A percentile compares a stretch with the other conserved stretches of the same genome.
Conservation (phyloP, 768 basidiomycete genomes). For the Xerocomus spinulosus region DNA sequence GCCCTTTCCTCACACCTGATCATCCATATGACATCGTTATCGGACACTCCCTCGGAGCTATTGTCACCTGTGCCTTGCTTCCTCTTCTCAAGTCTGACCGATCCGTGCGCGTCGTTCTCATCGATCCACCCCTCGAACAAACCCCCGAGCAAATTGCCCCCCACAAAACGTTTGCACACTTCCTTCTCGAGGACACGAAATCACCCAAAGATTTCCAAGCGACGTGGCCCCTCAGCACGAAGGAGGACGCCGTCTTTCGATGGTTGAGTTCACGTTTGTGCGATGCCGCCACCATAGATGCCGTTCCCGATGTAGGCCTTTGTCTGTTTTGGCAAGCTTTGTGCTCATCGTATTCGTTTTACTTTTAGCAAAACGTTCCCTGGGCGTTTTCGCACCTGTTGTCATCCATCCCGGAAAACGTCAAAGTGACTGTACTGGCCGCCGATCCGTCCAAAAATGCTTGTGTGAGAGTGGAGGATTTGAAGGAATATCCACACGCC, state of each 20-base stretch:
- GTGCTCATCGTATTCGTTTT: neutral
- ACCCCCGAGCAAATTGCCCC: neutral
- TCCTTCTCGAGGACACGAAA: neutral
- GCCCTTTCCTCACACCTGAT: conserved; percentile 3
- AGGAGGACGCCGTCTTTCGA: neutral
- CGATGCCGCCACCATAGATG: conserved; percentile 3
- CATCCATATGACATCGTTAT: conserved; percentile 14
- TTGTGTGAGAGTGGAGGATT: neutral
- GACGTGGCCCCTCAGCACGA: neutral
- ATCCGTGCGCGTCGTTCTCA: conserved; percentile 10
- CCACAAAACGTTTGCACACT: neutral
- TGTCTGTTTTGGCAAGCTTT: neutral
- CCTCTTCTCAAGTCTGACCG: conserved; percentile 8
- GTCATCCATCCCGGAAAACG: neutral
- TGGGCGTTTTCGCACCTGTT: conserved; percentile 9
- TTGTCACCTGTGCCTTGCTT: conserved; percentile 5
- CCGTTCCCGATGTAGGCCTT: conserved; percentile 8
- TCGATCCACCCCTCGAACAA: conserved; percentile 15
- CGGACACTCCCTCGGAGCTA: conserved; percentile 18
- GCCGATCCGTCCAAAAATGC: conserved; percentile 3
- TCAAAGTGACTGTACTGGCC: neutral
- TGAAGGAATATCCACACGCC: neutral
- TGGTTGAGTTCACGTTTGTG: neutral
- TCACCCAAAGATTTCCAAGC: neutral
- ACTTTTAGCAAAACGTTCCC: conserved; percentile 17